These are phyloP conservation scores for Stagonosporopsis cucurbitacearum DNA, from an alignment of 2,329 filamentous ascomycete genomes.

Conservation along the genomic window DNA sequence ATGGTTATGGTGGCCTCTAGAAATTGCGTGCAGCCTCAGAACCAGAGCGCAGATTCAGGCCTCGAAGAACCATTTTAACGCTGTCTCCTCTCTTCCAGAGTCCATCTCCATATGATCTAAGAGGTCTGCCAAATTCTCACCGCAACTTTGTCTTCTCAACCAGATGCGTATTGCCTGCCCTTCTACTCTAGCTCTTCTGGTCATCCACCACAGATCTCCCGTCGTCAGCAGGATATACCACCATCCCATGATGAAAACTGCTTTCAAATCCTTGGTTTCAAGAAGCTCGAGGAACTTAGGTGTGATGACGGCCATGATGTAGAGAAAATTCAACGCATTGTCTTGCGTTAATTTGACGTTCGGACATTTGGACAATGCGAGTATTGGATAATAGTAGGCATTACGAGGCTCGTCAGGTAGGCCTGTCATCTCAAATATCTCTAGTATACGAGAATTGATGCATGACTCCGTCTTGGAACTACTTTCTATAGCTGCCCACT, in stretches of 20 bases:
- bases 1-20: neutral
- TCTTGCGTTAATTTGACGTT: conserved; percentile 46
- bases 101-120: conserved; percentile 14
- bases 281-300: conserved; percentile 56
- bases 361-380: conserved; percentile 51
- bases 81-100: neutral
- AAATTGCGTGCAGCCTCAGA: neutral
- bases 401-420: conserved; percentile 29
- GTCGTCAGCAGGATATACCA: conserved; percentile 59
- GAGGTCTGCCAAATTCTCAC: conserved; percentile 9
- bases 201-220: conserved; percentile 40
- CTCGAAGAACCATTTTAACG: conserved; percentile 1
- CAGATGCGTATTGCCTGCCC: conserved; percentile 34
- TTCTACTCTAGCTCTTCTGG: conserved; percentile 32
- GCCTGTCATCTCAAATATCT: conserved; percentile 35
- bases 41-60: neutral
- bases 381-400: conserved; percentile 40
- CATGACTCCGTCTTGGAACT: conserved; percentile 7
- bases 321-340: conserved; percentile 55
- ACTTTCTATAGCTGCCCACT: conserved; percentile 15
- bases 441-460: conserved; percentile 46
- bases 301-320: conserved; percentile 57
- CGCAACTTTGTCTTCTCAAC: conserved; percentile 26
- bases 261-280: conserved; percentile 58
- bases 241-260: conserved; percentile 62